Evolutionary conservation across 179 eudicot species (phyloP).

Genomic region (Beta macrorhiza): DNA sequence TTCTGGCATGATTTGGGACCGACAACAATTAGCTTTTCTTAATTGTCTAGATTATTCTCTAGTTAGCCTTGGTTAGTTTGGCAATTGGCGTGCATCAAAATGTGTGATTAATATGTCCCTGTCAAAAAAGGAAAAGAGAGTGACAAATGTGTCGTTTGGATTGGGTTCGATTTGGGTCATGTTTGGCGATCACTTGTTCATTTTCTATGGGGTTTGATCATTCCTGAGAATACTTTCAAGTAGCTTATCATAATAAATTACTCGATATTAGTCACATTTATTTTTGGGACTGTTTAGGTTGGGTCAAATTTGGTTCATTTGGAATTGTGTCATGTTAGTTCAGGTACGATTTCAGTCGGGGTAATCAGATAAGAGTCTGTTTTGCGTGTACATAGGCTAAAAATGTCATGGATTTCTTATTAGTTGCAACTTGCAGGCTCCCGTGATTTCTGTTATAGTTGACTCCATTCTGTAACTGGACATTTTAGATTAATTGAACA

Average conservation of each 20-base stretch:
- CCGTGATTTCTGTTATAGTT: too few species aligned
- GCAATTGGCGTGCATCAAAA: background rate
- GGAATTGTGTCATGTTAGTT: background rate
- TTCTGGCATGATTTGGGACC: background rate
- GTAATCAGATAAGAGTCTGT: background rate
- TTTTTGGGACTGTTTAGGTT: too few species aligned
- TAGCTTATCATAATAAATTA: too few species aligned
- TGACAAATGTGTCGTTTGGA: too few species aligned
- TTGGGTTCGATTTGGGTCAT: background rate
- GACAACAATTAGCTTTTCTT: slow-evolving; percentile 1
- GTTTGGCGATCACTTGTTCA: background rate
- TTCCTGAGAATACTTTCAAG: too few species aligned
- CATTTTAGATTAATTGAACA: too few species aligned
- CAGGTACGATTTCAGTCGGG: background rate
- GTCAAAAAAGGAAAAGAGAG: too few species aligned
- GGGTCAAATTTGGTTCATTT: too few species aligned
- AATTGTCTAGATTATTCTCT: background rate
- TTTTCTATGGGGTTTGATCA: too few species aligned
- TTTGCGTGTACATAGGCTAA: background rate
- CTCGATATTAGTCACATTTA: too few species aligned
- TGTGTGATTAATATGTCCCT: too few species aligned
- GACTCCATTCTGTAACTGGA: too few species aligned
- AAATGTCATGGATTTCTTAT: background rate
- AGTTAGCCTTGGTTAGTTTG: background rate
- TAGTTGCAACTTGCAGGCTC: background rate